A percentile compares a stretch with the other conserved stretches of the same genome.
These are phyloP conservation scores for Haberlea rhodopensis DNA, from an alignment of 257 asterid species.

Conservation along the genomic window DNA sequence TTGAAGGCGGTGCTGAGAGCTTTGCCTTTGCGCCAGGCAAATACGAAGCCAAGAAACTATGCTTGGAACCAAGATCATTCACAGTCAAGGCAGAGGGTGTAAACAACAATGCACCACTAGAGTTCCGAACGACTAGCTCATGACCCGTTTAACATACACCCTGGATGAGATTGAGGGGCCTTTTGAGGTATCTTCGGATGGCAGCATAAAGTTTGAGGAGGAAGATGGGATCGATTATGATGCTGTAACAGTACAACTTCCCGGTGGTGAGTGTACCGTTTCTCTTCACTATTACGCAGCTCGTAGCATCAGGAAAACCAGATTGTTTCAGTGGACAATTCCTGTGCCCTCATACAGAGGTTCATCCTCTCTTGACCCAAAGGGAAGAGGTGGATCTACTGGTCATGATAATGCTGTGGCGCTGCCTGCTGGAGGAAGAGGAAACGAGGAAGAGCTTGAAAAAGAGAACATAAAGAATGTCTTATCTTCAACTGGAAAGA, in stretches of 20 bases:
- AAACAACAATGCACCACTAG: constrained; percentile 70
- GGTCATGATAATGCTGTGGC: constrained; percentile 96
- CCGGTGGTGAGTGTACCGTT: constrained; percentile 98
- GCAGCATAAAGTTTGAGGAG: constrained; percentile 79
- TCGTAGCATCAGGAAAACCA: constrained; percentile 82
- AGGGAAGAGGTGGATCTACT: constrained; percentile 95
- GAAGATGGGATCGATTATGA: constrained; percentile 96
- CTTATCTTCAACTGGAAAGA: constrained; percentile 66
- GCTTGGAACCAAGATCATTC: constrained; percentile 96
- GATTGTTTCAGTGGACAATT: constrained; percentile 67
- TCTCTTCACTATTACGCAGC: constrained; percentile 84
- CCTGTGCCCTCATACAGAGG: constrained; percentile 97
- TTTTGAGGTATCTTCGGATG: constrained; percentile 69
- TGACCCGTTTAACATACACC: constrained; percentile 96
- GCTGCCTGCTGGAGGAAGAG: constrained; percentile 97
- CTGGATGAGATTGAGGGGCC: constrained; percentile 97
- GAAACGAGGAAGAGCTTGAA: constrained; percentile 88
- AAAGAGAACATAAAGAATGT: constrained; percentile 86
- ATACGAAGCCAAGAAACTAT: constrained; percentile 75
- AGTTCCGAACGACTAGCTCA: constrained; percentile 94
- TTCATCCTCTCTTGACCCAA: constrained; percentile 95
- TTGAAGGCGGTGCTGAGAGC: constrained; percentile 69
- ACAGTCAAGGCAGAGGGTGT: constrained; percentile 92
- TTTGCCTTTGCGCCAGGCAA: constrained; percentile 80
- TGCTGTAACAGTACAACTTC: constrained; percentile 90